Conservation (phyloP, 179 eudicot genomes). For the Silene vulgaris region DNA sequence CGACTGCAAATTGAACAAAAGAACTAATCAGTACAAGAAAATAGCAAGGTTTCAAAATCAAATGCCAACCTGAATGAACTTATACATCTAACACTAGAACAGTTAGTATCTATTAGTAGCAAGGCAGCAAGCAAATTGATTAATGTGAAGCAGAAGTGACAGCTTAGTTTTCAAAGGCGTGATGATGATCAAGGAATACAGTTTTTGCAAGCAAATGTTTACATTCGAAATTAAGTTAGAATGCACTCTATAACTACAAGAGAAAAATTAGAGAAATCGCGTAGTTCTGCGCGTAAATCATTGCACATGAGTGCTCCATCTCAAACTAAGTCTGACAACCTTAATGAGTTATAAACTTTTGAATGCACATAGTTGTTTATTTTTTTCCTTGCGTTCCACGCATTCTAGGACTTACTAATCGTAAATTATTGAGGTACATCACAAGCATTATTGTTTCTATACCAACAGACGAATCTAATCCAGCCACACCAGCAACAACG, state of each 20-base stretch:
- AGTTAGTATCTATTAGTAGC: background rate
- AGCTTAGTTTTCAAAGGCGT: background rate
- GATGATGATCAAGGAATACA: too few species aligned
- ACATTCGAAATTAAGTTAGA: too few species aligned
- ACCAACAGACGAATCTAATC: background rate
- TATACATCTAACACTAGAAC: background rate
- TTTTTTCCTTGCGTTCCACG: background rate
- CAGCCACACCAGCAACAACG: background rate
- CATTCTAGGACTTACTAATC: background rate
- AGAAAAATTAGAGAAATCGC: background rate
- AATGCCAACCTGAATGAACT: background rate
- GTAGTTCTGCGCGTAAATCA: too few species aligned
- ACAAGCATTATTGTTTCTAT: background rate
- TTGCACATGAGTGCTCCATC: too few species aligned
- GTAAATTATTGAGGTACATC: background rate
- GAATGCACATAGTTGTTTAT: background rate
- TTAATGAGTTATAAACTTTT: background rate
- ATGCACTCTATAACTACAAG: background rate
- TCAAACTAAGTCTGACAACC: background rate
- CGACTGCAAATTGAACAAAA: constrained; percentile 49
- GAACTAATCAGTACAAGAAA: background rate
- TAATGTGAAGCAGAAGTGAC: background rate
- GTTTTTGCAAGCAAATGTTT: too few species aligned
- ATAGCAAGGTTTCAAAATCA: background rate
- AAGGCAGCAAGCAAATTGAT: background rate